Evolutionary conservation across 164 flowering plant species (phyloP), one percentile per base, ranked within the genome.

Genomic region (Chimonanthus salicifolius): DNA sequence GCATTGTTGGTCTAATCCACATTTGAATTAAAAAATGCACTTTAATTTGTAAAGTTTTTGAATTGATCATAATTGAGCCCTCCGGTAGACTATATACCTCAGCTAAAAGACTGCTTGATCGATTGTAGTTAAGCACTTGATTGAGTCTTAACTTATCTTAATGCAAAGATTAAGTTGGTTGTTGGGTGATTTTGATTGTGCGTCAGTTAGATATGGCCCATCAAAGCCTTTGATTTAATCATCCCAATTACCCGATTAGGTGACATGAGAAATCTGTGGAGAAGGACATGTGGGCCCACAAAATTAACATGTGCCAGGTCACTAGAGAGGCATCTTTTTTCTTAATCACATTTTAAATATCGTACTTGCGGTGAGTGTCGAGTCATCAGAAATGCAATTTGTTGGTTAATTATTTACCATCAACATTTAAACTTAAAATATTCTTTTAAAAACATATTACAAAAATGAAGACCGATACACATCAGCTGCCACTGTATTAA

Each of bases 251-350:
- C 6, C 49, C 15, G 47, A 45, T 44, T 44, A 46, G 68, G 49
- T 66, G 68, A 66, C 49, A 48, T 44, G 68, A 47, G 44, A 45
- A 66, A 66, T 66, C 68, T 46, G 46, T 13, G 7, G 68, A 66
- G 2, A 44, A 45, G 68, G 68, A 66, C 68, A 44, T 15, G 48
- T 46, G 68, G 68, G 68, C 7, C 68, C 68, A 66, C 48, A 33
- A 1, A 33, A 33, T 0, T 33, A 33, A 33, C 33, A 33, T 0
- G 33, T 33, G 1, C 1, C 33, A 33, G 33, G 33, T 20, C 21
- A 54, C 60, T 54, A 13, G 5, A 13, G 5, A n/a, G 16, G 60
- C n/a, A 54, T 13, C 60, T 54, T 15, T 54, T 13, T 54, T 6
- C 60, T 54, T 54, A 4, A 54, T 54, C 16, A 10, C 60, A 54